Evolutionary conservation across 768 basidiomycete species (phyloP), one percentile per base, ranked within the genome.

Genomic region (Heimioporus sp.): DNA sequence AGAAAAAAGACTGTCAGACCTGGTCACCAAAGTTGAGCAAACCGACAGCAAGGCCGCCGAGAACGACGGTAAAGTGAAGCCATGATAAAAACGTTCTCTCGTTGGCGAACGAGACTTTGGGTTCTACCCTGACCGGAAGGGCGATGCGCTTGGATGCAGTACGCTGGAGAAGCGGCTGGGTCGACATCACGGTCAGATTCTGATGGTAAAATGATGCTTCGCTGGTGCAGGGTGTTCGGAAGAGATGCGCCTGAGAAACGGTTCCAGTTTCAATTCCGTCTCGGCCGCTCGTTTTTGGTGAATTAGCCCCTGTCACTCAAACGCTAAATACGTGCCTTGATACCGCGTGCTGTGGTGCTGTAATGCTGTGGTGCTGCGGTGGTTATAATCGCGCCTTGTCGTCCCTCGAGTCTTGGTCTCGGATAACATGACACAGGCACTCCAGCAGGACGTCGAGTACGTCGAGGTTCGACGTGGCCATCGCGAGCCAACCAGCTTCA

Each of bases 21-120:
- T 91, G 91, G 70, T 98, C 97, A 54, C 97, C 97, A 76, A 99
- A 99, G 72, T 99, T 99, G 62, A 99, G 77, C 51, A 99, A 73
- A 11, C 97, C 97, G 13, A 98, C 94, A 2, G 94, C 90, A 42
- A 99, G 80, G 51, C 97, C 97, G 28, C 96, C 95, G 9, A 99
- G 85, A 52, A 99, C 92, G 72, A 98, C 93, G 37, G 95, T 94
- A 69, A 97, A 98, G 71, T 97, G 94, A 44, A 98, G 81, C 97
- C 96, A 98, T 80, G 94, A 95, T 41, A 99, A 79, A 73, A 98
- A 98, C 0, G 97, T 94, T 50, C 91, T 83, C 70, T 94, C 92
- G 70, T 95, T 95, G 39, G 92, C 92, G 61, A 95, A 96, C 43
- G 92, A 92, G 54, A 96, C 92, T 62, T 96, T 96, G 31, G 92